Conservation (phyloP, 306 rosid genomes). For the Prunus mongolica region DNA sequence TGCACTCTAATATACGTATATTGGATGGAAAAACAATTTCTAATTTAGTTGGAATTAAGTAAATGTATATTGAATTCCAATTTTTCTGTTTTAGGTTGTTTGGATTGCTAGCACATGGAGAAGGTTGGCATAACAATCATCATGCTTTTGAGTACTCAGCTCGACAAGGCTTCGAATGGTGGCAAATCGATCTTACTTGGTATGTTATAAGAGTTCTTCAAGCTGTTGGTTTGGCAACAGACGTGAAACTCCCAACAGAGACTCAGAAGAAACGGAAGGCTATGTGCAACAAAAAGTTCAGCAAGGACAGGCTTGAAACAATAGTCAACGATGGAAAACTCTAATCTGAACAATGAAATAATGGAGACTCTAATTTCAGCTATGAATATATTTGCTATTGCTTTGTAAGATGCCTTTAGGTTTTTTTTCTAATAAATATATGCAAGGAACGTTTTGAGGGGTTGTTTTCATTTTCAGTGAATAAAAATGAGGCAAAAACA, state of each 20-base stretch:
- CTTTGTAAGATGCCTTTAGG: background rate
- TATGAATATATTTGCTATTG: background rate
- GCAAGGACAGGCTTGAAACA: background rate
- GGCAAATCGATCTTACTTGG: conserved; percentile 91
- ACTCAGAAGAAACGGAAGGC: conserved; percentile 59
- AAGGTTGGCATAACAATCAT: conserved; percentile 93
- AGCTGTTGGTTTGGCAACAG: conserved; percentile 67
- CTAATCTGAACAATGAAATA: background rate
- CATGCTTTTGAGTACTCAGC: conserved; percentile 96
- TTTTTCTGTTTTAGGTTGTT: conserved; percentile 49
- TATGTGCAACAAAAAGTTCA: background rate
- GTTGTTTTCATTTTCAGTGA: no score
- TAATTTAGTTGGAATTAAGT: background rate
- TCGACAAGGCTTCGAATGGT: conserved; percentile 87
- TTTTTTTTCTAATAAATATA: no score
- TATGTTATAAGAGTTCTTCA: conserved; percentile 56
- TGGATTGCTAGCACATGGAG: conserved; percentile 79
- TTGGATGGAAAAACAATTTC: no score
- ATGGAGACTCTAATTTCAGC: background rate
- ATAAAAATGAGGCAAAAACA: no score
- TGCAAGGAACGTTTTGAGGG: no score
- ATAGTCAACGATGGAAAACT: background rate
- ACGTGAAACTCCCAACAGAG: conserved; percentile 61
- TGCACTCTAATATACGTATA: no score
- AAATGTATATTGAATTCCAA: background rate